These are phyloP conservation scores for Chloroidium sp. DNA, from an alignment of 163 green algal species.

Conservation along the genomic window DNA sequence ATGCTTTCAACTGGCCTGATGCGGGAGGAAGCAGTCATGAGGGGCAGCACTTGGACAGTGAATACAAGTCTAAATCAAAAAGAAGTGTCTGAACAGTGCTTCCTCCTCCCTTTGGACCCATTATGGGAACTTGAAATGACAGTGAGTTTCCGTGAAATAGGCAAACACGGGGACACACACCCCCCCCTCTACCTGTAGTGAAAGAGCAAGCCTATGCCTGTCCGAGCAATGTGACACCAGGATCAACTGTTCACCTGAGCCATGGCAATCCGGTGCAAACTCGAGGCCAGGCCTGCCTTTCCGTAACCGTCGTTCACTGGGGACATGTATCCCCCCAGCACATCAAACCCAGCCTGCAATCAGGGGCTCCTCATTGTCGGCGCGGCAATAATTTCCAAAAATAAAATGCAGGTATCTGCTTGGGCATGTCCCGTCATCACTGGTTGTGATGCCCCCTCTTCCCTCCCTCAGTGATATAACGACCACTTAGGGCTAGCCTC, in stretches of 20 bases:
- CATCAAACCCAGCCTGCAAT: constrained; percentile 49
- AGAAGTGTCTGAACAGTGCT: too few relatives aligned
- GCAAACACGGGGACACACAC: not conserved
- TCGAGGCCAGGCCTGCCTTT: constrained; percentile 59
- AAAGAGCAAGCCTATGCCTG: constrained; percentile 4
- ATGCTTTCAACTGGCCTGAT: too few relatives aligned
- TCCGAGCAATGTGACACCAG: too few relatives aligned
- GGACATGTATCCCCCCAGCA: constrained; percentile 70
- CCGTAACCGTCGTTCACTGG: constrained; percentile 72
- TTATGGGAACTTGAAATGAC: not conserved
- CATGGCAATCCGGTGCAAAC: constrained; percentile 68
- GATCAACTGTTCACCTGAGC: not conserved
- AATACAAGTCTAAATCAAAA: too few relatives aligned
- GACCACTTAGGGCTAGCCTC: not conserved
- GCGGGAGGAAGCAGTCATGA: too few relatives aligned
- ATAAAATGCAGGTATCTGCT: not conserved
- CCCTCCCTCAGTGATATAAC: not conserved
- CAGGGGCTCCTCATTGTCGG: too few relatives aligned
- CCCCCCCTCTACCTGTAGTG: not conserved
- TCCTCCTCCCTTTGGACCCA: too few relatives aligned
- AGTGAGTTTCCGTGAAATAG: constrained; percentile 2
- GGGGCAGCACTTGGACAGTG: too few relatives aligned
- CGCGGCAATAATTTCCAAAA: not conserved
- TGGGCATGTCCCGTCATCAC: not conserved
- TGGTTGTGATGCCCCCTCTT: not conserved